Base-by-base conservation (phyloP, 192 early-diverging fungal genomes). In the Coemansia erecta region DNA sequence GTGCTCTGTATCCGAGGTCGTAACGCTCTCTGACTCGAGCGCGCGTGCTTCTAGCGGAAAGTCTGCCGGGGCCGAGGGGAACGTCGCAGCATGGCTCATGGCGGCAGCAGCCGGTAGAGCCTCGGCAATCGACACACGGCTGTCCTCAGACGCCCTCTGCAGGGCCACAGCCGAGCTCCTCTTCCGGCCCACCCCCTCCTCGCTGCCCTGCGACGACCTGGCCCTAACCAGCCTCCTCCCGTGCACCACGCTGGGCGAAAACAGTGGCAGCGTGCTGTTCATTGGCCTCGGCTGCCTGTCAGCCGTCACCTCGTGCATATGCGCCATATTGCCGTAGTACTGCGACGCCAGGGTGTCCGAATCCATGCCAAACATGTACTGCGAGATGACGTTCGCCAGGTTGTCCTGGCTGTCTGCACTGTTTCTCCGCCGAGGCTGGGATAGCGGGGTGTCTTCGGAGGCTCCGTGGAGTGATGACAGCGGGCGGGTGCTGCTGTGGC, bases 251-350 rank as follows among this genome's bases (percentile, higher is more conserved):
- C 76, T 78, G 15, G 66, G 70, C 13, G 76, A 78, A 42, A 78
- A 72, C 62, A 78, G 26, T 39, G 76, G 76, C 59, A 78, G 24
- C 19, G 76, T 78, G 56, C 76, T 78, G 56, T 78, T 78, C 69
- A 72, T 78, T 12, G 76, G 76, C 24, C 41, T 63, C 24, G 70
- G 76, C 31, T 33, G 47, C 52, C 76, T 58, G 35, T 72, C 66
- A 2, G 60, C 61, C 12, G 33, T 22, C 49, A 41, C 39, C n/a
- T 62, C 56, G 1, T 57, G 49, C 8, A 78, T 40, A 41, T 57
- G 51, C 9, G 58, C 56, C 70, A 72, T 78, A 39, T 78, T 78
- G 37, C 70, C 76, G 48, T 78, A 78, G 52, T 78, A 78, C 47
- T 59, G 37, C 3, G 70, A 58, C 8, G 76, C 76, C 44, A 78